phyloP scores from a whole-genome alignment of 139 green algal species.

The Zygnema circumcarinatum region DNA sequence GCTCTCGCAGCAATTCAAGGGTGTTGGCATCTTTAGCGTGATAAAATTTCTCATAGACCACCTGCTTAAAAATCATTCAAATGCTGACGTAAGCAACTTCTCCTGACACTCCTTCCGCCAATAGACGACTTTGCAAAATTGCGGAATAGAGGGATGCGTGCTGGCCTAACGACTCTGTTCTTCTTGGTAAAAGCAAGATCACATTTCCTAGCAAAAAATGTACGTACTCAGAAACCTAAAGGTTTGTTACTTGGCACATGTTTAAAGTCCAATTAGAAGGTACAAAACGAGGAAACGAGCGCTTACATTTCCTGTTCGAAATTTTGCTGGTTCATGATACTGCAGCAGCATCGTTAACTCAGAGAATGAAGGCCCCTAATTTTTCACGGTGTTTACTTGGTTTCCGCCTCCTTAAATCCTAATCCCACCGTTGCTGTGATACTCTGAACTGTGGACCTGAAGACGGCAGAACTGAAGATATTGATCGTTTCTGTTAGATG shows the following conservation, averaged over 20 bases:
- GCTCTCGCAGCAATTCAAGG: slow-evolving; percentile 32
- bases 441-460: too few species aligned
- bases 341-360: slow-evolving; percentile 18
- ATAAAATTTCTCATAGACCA: slow-evolving; percentile 35
- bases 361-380: too few species aligned
- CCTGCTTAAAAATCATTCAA: slow-evolving; percentile 39
- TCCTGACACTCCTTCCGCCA: neutral
- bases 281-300: neutral
- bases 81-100: neutral
- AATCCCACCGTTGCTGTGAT: too few species aligned
- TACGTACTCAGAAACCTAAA: too few species aligned
- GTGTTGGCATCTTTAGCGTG: slow-evolving; percentile 43
- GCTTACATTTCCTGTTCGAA: slow-evolving; percentile 2
- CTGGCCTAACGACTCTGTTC: too few species aligned
- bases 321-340: slow-evolving; percentile 19
- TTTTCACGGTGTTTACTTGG: too few species aligned
- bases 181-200: too few species aligned
- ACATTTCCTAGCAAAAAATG: too few species aligned
- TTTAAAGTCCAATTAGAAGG: neutral
- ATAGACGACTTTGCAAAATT: neutral
- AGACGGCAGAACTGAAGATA: too few species aligned
- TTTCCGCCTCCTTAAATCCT: too few species aligned
- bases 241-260: too few species aligned
- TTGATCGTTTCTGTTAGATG: too few species aligned
- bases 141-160: neutral